A percentile compares a stretch with the other conserved stretches of the same genome.
phyloP scores from a whole-genome alignment of 352 stramenopile genomes.

The Globisporangium perplexum region DNA sequence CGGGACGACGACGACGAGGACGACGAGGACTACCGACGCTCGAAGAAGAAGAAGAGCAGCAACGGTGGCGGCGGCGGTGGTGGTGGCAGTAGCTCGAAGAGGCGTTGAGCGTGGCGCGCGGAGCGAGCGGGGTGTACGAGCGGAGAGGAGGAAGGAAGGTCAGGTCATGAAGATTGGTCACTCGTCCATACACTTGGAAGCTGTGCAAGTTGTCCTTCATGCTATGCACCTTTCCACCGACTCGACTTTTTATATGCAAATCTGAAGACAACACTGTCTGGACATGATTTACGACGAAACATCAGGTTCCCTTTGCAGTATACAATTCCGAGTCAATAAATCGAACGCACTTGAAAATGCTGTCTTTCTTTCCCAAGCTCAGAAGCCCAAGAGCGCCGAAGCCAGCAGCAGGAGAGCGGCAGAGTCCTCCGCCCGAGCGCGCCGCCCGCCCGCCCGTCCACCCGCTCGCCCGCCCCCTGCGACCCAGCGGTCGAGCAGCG shows the following conservation, averaged over 20 bases:
- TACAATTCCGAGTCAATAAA: background rate
- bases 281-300: too few relatives aligned
- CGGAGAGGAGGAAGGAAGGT: background rate
- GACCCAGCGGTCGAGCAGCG: background rate
- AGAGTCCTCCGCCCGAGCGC: background rate
- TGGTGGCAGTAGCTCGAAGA: background rate
- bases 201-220: too few relatives aligned
- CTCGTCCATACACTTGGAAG: background rate
- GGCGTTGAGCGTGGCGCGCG: background rate
- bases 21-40: constrained; percentile 39
- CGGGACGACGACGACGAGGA: constrained; percentile 49
- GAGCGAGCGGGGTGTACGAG: background rate
- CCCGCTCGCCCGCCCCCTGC: too few relatives aligned
- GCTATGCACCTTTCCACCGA: too few relatives aligned
- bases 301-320: background rate
- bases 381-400: background rate
- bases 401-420: background rate
- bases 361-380: background rate
- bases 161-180: background rate
- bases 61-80: constrained; percentile 5
- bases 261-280: too few relatives aligned
- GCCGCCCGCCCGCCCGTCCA: too few relatives aligned
- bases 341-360: background rate
- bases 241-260: too few relatives aligned
- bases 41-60: constrained; percentile 29